A percentile compares a stretch with the other conserved stretches of the same genome.
Conservation (phyloP, 192 early-diverging fungal genomes). For the Podila epigama region DNA sequence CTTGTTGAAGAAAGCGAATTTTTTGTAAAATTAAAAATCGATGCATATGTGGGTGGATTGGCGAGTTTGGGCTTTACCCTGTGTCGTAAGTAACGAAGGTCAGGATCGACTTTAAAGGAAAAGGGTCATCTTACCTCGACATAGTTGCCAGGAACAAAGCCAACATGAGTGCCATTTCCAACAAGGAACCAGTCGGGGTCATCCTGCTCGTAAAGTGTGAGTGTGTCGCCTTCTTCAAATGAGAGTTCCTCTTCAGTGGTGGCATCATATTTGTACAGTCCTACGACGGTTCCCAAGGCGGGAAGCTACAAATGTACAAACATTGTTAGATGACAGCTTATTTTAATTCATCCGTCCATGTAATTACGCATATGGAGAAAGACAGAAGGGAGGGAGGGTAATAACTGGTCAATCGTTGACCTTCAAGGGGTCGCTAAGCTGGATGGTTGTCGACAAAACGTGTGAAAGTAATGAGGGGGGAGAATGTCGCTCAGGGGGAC, state of each 20-base stretch:
- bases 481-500: constrained; percentile 4
- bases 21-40: not conserved
- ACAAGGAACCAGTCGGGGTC: constrained; percentile 96
- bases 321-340: not conserved
- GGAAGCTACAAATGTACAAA: constrained; percentile 55
- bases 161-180: constrained; percentile 70
- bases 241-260: constrained; percentile 85
- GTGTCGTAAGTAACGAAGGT: too few relatives aligned
- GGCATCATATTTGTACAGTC: constrained; percentile 86
- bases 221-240: constrained; percentile 73
- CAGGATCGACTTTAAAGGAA: not conserved
- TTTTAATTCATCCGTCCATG: too few relatives aligned
- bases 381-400: not conserved
- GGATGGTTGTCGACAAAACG: too few relatives aligned
- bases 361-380: too few relatives aligned
- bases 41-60: not conserved
- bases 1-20: constrained; percentile 1
- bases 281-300: constrained; percentile 65
- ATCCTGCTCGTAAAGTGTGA: constrained; percentile 82
- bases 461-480: constrained; percentile 1
- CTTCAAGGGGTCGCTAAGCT: too few relatives aligned
- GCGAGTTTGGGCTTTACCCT: too few relatives aligned
- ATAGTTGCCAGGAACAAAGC: constrained; percentile 91
- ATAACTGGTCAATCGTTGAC: too few relatives aligned
- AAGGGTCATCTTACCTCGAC: constrained; percentile 57